These are phyloP conservation scores for Acanthamoeba castellanii DNA, from an alignment of 208 protist species.

Conservation along the genomic window DNA sequence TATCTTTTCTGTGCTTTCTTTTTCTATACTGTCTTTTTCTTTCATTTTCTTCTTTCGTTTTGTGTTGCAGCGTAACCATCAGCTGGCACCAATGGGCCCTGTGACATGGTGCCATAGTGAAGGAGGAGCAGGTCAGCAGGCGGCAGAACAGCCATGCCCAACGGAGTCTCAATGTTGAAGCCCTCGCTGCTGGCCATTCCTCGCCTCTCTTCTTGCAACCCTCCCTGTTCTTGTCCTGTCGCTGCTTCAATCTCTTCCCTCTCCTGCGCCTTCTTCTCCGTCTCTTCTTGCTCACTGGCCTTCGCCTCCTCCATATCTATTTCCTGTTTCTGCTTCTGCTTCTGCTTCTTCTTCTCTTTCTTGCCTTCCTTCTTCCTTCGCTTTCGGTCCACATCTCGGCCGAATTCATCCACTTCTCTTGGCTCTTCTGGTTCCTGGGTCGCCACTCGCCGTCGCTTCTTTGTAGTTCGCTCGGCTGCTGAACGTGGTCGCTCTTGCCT, in stretches of 20 bases:
- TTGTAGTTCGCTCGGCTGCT: not conserved
- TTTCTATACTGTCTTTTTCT: too few relatives aligned
- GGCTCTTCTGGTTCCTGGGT: not conserved
- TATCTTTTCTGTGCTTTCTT: too few relatives aligned
- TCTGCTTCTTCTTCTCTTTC: not conserved
- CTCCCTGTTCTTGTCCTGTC: not conserved
- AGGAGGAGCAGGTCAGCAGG: not conserved
- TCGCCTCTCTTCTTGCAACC: not conserved
- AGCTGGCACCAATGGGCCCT: too few relatives aligned
- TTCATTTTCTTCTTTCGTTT: too few relatives aligned
- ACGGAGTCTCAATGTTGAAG: not conserved
- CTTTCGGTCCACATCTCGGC: not conserved
- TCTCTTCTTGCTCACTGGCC: not conserved
- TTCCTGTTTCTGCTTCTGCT: not conserved
- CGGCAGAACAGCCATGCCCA: not conserved
- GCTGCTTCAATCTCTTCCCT: not conserved
- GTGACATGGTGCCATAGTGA: not conserved
- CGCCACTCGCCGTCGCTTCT: not conserved
- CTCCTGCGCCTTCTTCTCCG: not conserved
- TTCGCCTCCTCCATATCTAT: not conserved
- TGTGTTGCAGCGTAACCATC: too few relatives aligned
- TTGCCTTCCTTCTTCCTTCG: not conserved
- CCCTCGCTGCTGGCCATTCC: not conserved
- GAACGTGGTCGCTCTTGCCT: not conserved
- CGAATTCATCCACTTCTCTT: conserved; percentile 1